phyloP scores from a whole-genome alignment of 805 yeast species.

The Blastobotrys attinorum region DNA sequence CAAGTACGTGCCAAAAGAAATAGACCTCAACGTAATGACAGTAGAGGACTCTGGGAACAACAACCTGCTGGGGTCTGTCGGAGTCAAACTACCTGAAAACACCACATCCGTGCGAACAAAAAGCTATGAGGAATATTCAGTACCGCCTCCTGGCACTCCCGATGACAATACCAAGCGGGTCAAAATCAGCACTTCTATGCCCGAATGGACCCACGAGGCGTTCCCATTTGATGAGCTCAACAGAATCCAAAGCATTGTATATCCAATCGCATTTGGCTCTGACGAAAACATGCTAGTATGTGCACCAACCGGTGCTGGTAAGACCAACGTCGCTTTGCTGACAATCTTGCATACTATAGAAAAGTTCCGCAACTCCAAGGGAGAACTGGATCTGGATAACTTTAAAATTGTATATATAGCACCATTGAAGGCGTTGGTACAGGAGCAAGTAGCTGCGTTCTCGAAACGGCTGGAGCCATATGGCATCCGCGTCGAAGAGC shows the following conservation, averaged over 20 bases:
- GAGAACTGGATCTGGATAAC: slow-evolving; percentile 43
- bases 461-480: slow-evolving; percentile 54
- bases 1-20: slow-evolving; percentile 33
- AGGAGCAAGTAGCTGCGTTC: slow-evolving; percentile 87
- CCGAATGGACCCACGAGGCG: slow-evolving; percentile 73
- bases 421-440: slow-evolving; percentile 89
- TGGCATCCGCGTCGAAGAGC: slow-evolving; percentile 70
- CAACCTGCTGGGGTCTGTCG: slow-evolving; percentile 56
- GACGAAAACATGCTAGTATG: slow-evolving; percentile 75
- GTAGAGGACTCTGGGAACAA: slow-evolving; percentile 83
- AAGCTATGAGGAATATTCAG: slow-evolving; percentile 77
- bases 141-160: slow-evolving; percentile 74
- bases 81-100: slow-evolving; percentile 72
- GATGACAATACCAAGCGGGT: slow-evolving; percentile 17
- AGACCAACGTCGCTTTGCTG: slow-evolving; percentile 92
- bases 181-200: slow-evolving; percentile 41
- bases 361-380: slow-evolving; percentile 42
- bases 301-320: slow-evolving; percentile 99
- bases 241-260: slow-evolving; percentile 76
- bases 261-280: slow-evolving; percentile 62
- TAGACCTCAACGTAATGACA: slow-evolving; percentile 55
- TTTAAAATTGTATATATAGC: slow-evolving; percentile 85
- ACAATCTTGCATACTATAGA: slow-evolving; percentile 58
- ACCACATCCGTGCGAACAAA: slow-evolving; percentile 69
- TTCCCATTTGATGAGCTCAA: slow-evolving; percentile 71